phyloP scores from a whole-genome alignment of 1,284 basidiomycete species.

The Ustilago nuda region DNA sequence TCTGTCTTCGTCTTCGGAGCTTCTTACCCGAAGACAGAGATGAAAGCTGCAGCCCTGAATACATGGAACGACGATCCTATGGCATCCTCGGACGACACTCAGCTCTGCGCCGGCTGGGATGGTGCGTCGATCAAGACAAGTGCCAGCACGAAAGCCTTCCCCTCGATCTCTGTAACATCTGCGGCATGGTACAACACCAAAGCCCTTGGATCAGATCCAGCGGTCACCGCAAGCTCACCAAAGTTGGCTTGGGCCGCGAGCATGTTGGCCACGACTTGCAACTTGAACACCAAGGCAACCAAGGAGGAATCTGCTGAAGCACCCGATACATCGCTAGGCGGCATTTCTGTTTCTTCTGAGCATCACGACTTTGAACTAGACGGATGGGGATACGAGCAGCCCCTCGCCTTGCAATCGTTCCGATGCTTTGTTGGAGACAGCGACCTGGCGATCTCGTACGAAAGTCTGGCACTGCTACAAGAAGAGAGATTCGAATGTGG shows the following conservation, averaged over 20 bases:
- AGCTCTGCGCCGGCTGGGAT: slow-evolving; percentile 10
- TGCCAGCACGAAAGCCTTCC: slow-evolving; percentile 49
- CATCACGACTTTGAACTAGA: slow-evolving; percentile 56
- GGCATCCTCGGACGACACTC: slow-evolving; percentile 1
- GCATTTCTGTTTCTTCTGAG: slow-evolving; percentile 26
- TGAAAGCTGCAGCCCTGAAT: not conserved
- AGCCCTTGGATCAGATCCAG: slow-evolving; percentile 25
- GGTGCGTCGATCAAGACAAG: slow-evolving; percentile 32
- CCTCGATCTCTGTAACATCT: slow-evolving; percentile 54
- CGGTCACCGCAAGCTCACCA: slow-evolving; percentile 14
- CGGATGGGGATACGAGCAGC: slow-evolving; percentile 49
- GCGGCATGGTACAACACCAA: slow-evolving; percentile 58
- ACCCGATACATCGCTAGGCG: slow-evolving; percentile 27
- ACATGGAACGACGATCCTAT: not conserved
- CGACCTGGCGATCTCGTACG: slow-evolving; percentile 22
- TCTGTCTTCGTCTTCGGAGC: not conserved
- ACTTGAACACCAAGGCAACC: slow-evolving; percentile 4
- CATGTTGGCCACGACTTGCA: slow-evolving; percentile 12
- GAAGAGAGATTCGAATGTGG: slow-evolving; percentile 11
- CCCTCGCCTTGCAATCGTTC: slow-evolving; percentile 32
- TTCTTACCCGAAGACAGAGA: not conserved
- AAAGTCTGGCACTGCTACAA: slow-evolving; percentile 20
- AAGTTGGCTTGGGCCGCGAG: slow-evolving; percentile 21
- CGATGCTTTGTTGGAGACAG: slow-evolving; percentile 27
- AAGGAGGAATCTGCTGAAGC: slow-evolving; percentile 6